phyloP scores from a whole-genome alignment of 805 yeast species.

The Maudiozyma bulderi region DNA sequence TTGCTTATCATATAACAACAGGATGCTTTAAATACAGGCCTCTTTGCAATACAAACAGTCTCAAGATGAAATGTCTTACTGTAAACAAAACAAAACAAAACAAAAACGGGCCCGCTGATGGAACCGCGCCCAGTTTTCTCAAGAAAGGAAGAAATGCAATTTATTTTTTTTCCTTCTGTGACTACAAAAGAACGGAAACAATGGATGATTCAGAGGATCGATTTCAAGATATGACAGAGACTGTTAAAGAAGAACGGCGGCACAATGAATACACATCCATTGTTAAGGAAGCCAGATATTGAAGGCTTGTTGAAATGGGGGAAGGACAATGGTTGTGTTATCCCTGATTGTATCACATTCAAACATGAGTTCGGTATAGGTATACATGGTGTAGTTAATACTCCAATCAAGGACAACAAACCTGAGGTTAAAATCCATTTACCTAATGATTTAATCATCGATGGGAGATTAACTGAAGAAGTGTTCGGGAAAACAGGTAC shows the following conservation, averaged over 20 bases:
- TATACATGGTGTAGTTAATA: conserved; percentile 12
- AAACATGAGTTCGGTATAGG: conserved; percentile 28
- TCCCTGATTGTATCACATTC: conserved; percentile 31
- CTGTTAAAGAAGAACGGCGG: background rate
- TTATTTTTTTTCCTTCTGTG: too few species aligned
- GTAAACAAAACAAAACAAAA: too few species aligned
- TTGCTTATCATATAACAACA: too few species aligned
- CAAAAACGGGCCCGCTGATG: too few species aligned
- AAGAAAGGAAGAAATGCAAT: too few species aligned
- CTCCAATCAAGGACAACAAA: too few species aligned
- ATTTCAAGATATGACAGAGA: background rate
- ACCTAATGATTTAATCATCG: conserved; percentile 26
- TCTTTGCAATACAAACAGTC: too few species aligned
- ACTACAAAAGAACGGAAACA: too few species aligned
- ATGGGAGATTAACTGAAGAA: conserved; percentile 15
- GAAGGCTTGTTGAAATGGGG: conserved; percentile 31
- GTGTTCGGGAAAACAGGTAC: conserved; percentile 25
- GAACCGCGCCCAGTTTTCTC: too few species aligned
- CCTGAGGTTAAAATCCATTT: conserved; percentile 7
- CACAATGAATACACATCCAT: background rate
- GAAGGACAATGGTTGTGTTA: conserved; percentile 25
- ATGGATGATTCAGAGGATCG: too few species aligned
- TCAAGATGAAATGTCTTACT: too few species aligned
- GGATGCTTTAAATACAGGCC: too few species aligned
- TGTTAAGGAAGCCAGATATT: background rate